Evolutionary conservation across 371 early-diverging fungal genomes (phyloP), one percentile per base, ranked within the genome.

Genomic region (Syncephalastrum monosporum): DNA sequence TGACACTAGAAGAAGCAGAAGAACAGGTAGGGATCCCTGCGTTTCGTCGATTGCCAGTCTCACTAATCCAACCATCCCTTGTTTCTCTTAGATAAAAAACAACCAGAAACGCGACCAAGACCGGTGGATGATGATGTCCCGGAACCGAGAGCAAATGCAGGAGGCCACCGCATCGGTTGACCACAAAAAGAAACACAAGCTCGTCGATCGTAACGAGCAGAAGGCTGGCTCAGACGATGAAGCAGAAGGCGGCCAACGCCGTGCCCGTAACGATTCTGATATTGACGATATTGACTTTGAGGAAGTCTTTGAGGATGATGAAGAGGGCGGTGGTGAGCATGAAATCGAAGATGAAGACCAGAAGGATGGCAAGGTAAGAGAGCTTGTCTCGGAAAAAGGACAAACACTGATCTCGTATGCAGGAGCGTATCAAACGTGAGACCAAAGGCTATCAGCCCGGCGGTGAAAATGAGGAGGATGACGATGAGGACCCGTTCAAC

Each of bases 1-100:
- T 96, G 29, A 87, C 95, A 0, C 56, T 89, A 17, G 97, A 97
- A 57, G 96, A 98, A 75, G 97, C 95, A 1, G 98, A 98, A 66
- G 94, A 89, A 60, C 85, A 86, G 73, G 86, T 95, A 80, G 43
- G 50, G 21, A 44, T 4, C 57, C 5, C 23, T 14, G 14, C 16
- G 24, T 21, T 23, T 1, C 44, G 41, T 17, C 12, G 17, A 55
- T 44, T 15, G 16, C 14, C 2, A 33, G 27, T 42, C 7, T 42
- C 3, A 43, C 5, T 14, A 43, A 19, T 1, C 24, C 16, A 43
- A 19, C 0, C 24, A 29, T 45, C 27, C 24, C 25, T 42, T 53
- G 21, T 47, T 21, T 21, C 38, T 64, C 33, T 14, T 59, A 67
- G 74, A 42, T 68, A 38, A 81, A 83, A 61, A 81, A 67, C 50